Percentiles rank a stretch among this genome's conserved stretches.
Evolutionary conservation across 2,329 filamentous ascomycete genomes (phyloP).

Genomic region (Fusarium caatingaense): DNA sequence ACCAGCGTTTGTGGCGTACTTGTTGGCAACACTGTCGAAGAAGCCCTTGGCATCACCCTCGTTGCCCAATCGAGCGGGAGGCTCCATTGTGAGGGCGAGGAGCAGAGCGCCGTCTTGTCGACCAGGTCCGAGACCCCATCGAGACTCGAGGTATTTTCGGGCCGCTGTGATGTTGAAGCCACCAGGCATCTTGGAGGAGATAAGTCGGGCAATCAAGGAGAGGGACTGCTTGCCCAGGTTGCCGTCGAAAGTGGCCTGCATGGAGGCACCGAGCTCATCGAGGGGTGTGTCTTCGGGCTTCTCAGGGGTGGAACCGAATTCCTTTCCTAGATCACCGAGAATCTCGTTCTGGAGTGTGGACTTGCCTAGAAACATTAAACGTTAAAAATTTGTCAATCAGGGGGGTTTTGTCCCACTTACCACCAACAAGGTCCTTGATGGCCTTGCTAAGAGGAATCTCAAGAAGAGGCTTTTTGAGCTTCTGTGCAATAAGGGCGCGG

Average conservation of each 20-base stretch:
- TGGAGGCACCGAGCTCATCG: conserved; percentile 92
- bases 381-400: conserved; percentile 19
- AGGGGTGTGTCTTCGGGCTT: conserved; percentile 98
- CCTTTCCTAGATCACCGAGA: conserved; percentile 95
- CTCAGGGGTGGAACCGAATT: conserved; percentile 97
- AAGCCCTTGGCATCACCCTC: conserved; percentile 93
- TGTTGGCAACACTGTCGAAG: conserved; percentile 87
- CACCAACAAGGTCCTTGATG: conserved; percentile 98
- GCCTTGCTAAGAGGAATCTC: conserved; percentile 95
- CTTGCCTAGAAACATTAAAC: conserved; percentile 72
- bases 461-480: conserved; percentile 91
- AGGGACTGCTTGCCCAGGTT: conserved; percentile 97
- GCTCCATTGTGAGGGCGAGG: conserved; percentile 92
- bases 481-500: conserved; percentile 90
- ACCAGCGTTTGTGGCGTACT: conserved; percentile 86
- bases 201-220: conserved; percentile 90
- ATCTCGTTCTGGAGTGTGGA: conserved; percentile 99
- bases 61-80: conserved; percentile 84
- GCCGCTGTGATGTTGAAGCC: conserved; percentile 98
- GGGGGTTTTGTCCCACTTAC: conserved; percentile 64
- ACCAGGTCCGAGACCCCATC: conserved; percentile 88
- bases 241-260: conserved; percentile 99
- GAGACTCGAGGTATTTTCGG: conserved; percentile 92
- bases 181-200: conserved; percentile 99
- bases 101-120: conserved; percentile 92